These are phyloP conservation scores for Hypoxylon perforatum DNA, from an alignment of 495 filamentous ascomycete species.

Conservation along the genomic window DNA sequence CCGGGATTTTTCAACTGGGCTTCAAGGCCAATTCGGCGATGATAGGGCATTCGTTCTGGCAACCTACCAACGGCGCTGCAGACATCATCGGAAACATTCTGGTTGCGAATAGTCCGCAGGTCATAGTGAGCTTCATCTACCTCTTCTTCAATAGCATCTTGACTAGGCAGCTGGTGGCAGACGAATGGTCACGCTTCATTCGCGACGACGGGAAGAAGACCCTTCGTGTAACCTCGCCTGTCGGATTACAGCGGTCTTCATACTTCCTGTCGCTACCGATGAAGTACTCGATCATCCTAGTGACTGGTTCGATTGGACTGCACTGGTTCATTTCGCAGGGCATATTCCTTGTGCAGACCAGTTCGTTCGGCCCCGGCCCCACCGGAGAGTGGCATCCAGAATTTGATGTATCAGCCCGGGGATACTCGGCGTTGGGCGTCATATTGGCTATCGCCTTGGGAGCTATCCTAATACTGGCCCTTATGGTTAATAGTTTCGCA, in stretches of 20 bases:
- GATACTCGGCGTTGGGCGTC: background rate
- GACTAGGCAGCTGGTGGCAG: background rate
- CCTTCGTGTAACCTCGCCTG: background rate
- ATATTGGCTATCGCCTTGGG: background rate
- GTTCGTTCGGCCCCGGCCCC: background rate
- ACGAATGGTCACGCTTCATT: background rate
- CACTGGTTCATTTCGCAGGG: background rate
- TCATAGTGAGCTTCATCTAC: background rate
- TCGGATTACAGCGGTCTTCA: background rate
- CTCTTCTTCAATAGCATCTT: background rate
- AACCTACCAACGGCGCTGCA: no score
- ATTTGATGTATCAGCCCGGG: background rate
- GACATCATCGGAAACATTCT: background rate
- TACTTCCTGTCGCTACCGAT: background rate
- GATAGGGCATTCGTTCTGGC: no score
- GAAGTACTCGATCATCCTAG: background rate
- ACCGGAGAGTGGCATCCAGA: no score
- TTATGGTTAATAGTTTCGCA: background rate
- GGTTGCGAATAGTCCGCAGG: background rate
- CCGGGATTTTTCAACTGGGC: no score
- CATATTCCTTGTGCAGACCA: background rate
- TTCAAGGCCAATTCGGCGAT: no score
- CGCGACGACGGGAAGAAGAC: background rate
- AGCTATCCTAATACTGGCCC: background rate
- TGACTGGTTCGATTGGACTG: background rate